These are phyloP conservation scores for Smittium mucronatum DNA, from an alignment of 371 early-diverging fungal genomes.

Conservation along the genomic window DNA sequence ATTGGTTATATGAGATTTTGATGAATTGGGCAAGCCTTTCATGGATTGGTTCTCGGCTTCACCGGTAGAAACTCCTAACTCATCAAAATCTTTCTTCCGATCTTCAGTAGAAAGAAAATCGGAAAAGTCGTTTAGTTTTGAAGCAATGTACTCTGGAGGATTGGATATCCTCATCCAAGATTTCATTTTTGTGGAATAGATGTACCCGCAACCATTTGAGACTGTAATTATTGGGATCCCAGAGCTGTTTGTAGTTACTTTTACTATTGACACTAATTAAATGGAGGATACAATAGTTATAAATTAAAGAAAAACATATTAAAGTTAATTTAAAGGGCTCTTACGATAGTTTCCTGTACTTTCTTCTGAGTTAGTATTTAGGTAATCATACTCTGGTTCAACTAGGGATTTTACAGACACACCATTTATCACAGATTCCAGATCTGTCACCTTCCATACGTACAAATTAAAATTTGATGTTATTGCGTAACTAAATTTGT, in stretches of 20 bases:
- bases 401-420: conserved; percentile 25
- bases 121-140: background rate
- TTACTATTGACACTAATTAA: conserved; percentile 40
- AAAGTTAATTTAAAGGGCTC: too few relatives aligned
- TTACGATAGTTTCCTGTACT: too few relatives aligned
- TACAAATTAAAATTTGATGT: conserved; percentile 19
- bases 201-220: conserved; percentile 54
- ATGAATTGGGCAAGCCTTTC: background rate
- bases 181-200: conserved; percentile 49
- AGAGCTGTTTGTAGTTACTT: conserved; percentile 42
- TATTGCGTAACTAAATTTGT: conserved; percentile 17
- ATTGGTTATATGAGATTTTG: background rate
- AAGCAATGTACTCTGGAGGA: conserved; percentile 2
- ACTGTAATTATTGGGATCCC: conserved; percentile 61
- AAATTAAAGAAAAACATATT: too few relatives aligned
- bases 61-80: background rate
- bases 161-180: conserved; percentile 10
- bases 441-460: conserved; percentile 15
- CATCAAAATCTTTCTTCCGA: background rate
- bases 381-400: background rate
- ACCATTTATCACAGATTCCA: conserved; percentile 9
- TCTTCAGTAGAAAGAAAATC: background rate
- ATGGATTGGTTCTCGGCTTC: background rate
- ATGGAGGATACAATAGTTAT: conserved; percentile 26
- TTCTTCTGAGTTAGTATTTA: background rate